These are phyloP conservation scores for Monosporascus sp. DNA, from an alignment of 2,329 filamentous ascomycete genomes.

Conservation along the genomic window DNA sequence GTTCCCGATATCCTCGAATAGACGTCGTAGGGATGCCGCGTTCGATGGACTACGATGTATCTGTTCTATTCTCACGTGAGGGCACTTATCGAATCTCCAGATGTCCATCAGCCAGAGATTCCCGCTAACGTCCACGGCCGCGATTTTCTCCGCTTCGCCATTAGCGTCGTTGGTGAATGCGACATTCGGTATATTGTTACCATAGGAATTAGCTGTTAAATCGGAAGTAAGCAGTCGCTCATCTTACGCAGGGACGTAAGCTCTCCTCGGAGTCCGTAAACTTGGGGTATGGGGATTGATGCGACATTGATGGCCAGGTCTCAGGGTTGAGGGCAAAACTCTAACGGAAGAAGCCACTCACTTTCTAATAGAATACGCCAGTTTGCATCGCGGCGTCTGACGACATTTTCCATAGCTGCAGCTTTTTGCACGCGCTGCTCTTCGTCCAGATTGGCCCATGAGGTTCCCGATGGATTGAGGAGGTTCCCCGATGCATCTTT, in stretches of 20 bases:
- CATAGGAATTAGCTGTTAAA: constrained; percentile 24
- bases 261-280: too few relatives aligned
- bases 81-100: constrained; percentile 32
- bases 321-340: background rate
- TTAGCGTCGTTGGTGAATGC: constrained; percentile 40
- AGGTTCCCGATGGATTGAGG: background rate
- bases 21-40: background rate
- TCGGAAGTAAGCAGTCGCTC: too few relatives aligned
- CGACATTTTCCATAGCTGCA: constrained; percentile 24
- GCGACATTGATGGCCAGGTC: background rate
- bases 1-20: background rate
- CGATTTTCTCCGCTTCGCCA: constrained; percentile 44
- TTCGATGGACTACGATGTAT: constrained; percentile 9
- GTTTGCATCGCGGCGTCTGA: constrained; percentile 37
- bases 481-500: constrained; percentile 13
- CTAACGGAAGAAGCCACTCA: background rate
- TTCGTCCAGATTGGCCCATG: background rate
- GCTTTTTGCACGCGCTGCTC: constrained; percentile 8
- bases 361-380: constrained; percentile 44
- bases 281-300: background rate
- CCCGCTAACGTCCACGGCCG: constrained; percentile 46
- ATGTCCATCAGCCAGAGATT: constrained; percentile 46
- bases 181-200: constrained; percentile 48
- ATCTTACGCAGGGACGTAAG: background rate
- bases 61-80: constrained; percentile 9